Evolutionary conservation across 2,329 filamentous ascomycete species (phyloP), one percentile per base, ranked within the genome.

Genomic region (Pseudogymnoascus sp.): DNA sequence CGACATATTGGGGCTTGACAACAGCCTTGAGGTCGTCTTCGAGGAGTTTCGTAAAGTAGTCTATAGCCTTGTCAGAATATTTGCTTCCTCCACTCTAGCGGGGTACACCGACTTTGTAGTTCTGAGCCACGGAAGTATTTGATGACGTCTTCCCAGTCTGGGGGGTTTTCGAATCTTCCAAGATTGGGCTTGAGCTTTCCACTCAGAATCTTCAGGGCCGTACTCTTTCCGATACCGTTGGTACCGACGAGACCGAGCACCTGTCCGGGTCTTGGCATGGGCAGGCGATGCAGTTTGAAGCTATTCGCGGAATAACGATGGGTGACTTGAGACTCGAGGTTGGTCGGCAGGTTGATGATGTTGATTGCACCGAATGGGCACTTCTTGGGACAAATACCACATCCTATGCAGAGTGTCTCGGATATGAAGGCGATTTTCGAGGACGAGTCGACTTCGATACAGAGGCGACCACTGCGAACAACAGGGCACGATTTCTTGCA

Each of bases 201-300:
- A 73, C 91, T 96, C 72, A 99, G 87, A 76, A 99, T 97, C 83
- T 99, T 99, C 77, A 99, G 81, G 7, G 95, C 96, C n/a, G 95
- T 99, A 81, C 92, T 97, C 86, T 99, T 99, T 78, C 95, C 95
- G 72, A 97, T 99, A 91, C 96, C 95, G 86, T 99, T 99, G 72
- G 95, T 97, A 77, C 95, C 96, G 50, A 99, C 96, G 61, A 99
- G 84, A 81, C 95, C 95, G 64, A 99, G 80, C 31, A 99, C 96
- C 75, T 97, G 91, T 67, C 95, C 95, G 33, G 95, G 93, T 65
- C 95, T 88, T 67, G 95, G 95, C 85, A 93, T 97, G 64, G 96
- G 95, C 73, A 97, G 83, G 71, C 96, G 88, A 78, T 99, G 95
- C 69, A 99, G 87, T 84, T 99, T 99, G 87, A 99, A 99, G 81